Base-by-base conservation (phyloP, 2,329 filamentous ascomycete genomes). In the Eurotiales sp. region DNA sequence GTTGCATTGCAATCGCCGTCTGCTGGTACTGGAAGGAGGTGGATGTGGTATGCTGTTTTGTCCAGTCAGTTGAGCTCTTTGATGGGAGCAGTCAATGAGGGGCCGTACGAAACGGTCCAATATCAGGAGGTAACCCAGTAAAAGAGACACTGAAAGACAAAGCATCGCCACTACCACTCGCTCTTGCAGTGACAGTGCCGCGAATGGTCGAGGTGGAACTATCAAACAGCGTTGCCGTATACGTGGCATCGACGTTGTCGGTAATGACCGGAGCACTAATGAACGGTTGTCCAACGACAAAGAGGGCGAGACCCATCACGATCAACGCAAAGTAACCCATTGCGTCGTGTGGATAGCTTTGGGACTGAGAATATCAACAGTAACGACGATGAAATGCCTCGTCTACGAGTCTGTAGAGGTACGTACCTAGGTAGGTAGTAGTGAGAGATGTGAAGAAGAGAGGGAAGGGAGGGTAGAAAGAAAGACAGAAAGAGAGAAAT, bases 1-100 rank as follows among this genome's bases (percentile, higher is more conserved):
- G 88, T 85, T 4, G 68, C 68, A 46, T 80, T 86, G 75, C 88
- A 92, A 77, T 90, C 88, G 57, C 87, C 87, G 56, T 83, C 71
- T 21, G 65, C 67, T 4, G 83, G 80, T 10, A 90, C 84, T 8
- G 83, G 81, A 15, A 73, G 61, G 46, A 77, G 79, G 69, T 92
- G 88, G 58, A 92, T 73, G 66, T 91, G 87, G 72, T 90, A 91
- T 53, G 75, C 86, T 60, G 46, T 23, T 42, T 25, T 40, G 21
- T 54, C 39, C 50, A 62, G 52, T 51, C 53, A 52, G 59, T 44
- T 25, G 30, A 25, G 5, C 14, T 1, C 25, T 27, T 10, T 27
- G 25, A 10, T 27, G 5, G 10, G 8, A 40, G 8, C 8, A 23
- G 15, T 8, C 17, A 5, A 17, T 37, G 14, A n/a, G 32, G 21